Percentiles rank a stretch among this genome's conserved stretches.
These are phyloP conservation scores for Cinchona pubescens DNA, from an alignment of 257 asterid species.

Conservation along the genomic window DNA sequence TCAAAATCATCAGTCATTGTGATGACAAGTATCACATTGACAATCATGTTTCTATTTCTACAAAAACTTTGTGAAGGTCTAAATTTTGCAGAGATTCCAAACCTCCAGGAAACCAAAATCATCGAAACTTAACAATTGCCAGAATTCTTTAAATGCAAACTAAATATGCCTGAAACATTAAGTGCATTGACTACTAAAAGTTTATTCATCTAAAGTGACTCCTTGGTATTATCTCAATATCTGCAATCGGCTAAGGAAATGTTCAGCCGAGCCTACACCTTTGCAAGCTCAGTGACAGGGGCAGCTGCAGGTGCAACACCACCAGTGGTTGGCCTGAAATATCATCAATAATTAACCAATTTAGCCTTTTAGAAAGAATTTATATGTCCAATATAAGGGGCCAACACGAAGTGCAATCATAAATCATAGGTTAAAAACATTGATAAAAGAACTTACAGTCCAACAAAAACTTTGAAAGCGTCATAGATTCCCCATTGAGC, in stretches of 20 bases:
- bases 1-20: not conserved
- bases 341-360: constrained; percentile 11
- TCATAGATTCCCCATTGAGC: constrained; percentile 99
- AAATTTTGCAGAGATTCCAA: constrained; percentile 3
- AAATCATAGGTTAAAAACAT: not conserved
- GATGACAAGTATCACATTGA: not conserved
- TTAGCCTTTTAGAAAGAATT: constrained; percentile 7
- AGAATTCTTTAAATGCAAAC: constrained; percentile 10
- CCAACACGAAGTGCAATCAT: not conserved
- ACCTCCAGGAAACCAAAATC: constrained; percentile 15
- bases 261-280: constrained; percentile 37
- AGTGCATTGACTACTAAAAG: constrained; percentile 26
- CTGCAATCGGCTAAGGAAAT: constrained; percentile 1
- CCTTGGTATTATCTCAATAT: constrained; percentile 20
- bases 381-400: too few relatives aligned
- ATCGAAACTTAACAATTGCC: constrained; percentile 3
- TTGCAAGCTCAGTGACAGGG: constrained; percentile 39
- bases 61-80: not conserved
- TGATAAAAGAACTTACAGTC: constrained; percentile 58
- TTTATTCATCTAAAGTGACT: constrained; percentile 47
- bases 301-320: constrained; percentile 48
- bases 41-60: constrained; percentile 9
- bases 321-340: constrained; percentile 80
- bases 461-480: constrained; percentile 88
- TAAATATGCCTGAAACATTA: not conserved